Conservation (phyloP, 2,329 filamentous ascomycete genomes). For the Paramyrothecium sp. region DNA sequence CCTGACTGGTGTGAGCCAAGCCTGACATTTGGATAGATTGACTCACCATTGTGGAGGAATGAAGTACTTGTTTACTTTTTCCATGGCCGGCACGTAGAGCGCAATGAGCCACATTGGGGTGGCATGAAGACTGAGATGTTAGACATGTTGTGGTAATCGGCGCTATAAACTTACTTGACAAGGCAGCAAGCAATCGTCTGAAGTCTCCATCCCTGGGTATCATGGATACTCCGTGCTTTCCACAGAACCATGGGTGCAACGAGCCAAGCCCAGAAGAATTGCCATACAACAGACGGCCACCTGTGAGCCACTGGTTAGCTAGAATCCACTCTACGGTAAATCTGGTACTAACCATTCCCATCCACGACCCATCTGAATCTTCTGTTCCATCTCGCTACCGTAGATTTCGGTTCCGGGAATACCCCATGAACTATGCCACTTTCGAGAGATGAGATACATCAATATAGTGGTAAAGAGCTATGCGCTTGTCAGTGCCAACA, state of each 20-base stretch:
- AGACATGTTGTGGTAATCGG: slow-evolving; percentile 6
- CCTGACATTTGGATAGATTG: slow-evolving; percentile 1
- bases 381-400: slow-evolving; percentile 51
- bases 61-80: slow-evolving; percentile 50
- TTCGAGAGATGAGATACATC: slow-evolving; percentile 62
- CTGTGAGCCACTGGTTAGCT: slow-evolving; percentile 24
- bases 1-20: slow-evolving; percentile 25
- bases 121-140: slow-evolving; percentile 51
- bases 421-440: slow-evolving; percentile 62
- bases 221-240: slow-evolving; percentile 58
- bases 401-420: slow-evolving; percentile 60
- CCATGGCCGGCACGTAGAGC: slow-evolving; percentile 50
- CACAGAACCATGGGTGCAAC: slow-evolving; percentile 61
- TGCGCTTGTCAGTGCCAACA: not conserved
- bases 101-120: slow-evolving; percentile 68
- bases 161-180: slow-evolving; percentile 34
- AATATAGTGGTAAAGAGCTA: slow-evolving; percentile 58
- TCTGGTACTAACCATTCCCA: slow-evolving; percentile 59
- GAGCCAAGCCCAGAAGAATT: slow-evolving; percentile 62
- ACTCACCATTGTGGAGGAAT: slow-evolving; percentile 62
- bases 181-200: slow-evolving; percentile 57
- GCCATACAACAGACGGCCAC: slow-evolving; percentile 64
- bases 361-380: slow-evolving; percentile 46
- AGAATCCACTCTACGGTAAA: not conserved
- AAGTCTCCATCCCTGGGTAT: slow-evolving; percentile 65